Evolutionary conservation across 352 stramenopile genomes (phyloP).

Genomic region (Phytophthora syringae): DNA sequence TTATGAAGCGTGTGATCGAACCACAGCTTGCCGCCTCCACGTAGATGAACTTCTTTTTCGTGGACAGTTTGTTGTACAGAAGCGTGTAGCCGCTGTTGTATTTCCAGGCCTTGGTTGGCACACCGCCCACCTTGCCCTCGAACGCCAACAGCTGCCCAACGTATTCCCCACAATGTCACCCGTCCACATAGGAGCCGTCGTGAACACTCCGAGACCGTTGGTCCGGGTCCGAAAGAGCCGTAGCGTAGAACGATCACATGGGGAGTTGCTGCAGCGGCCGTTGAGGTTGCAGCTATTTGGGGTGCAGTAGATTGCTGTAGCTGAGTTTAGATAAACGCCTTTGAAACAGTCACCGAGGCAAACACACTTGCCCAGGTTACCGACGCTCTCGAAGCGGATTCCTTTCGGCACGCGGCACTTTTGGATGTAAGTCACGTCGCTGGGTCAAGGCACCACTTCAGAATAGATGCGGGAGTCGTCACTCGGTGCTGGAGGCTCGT

Average conservation of each 20-base stretch:
- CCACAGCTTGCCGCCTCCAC: not conserved
- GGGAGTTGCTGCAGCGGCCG: not conserved
- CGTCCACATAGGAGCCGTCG: not conserved
- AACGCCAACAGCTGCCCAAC: not conserved
- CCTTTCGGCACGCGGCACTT: not conserved
- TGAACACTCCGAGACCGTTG: not conserved
- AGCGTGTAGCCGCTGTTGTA: not conserved
- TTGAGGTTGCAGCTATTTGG: not conserved
- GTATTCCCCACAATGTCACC: not conserved
- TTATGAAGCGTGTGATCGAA: no score
- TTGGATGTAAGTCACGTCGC: not conserved
- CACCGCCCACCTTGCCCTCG: not conserved
- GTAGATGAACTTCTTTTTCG: conserved; percentile 1
- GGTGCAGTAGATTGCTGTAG: not conserved
- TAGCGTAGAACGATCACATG: not conserved
- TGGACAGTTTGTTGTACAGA: not conserved
- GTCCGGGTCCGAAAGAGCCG: not conserved
- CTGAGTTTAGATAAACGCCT: no score
- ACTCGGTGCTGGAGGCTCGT: not conserved
- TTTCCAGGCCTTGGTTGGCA: not conserved
- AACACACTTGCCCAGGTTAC: no score
- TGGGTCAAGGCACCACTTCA: not conserved
- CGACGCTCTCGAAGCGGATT: not conserved
- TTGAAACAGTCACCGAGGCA: conserved; percentile 4
- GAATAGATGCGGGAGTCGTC: conserved; percentile 5